Percentiles rank a stretch among this genome's conserved stretches.
These are phyloP conservation scores for Helenozyma rhizophorensis DNA, from an alignment of 805 yeast species.

Conservation along the genomic window DNA sequence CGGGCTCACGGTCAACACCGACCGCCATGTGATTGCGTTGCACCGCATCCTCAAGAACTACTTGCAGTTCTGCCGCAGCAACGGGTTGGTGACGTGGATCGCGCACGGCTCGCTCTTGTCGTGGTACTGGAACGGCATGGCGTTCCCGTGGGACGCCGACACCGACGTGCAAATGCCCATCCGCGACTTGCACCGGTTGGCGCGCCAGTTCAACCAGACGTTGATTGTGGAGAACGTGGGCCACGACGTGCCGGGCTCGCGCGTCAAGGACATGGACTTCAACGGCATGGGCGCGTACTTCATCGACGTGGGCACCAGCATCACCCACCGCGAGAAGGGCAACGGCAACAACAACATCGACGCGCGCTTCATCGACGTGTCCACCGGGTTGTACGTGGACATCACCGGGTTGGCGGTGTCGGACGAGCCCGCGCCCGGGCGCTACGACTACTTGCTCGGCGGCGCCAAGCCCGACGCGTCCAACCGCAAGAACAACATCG, in stretches of 20 bases:
- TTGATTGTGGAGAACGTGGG: conserved; percentile 17
- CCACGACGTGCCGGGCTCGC: conserved; percentile 11
- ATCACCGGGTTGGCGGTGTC: conserved; percentile 14
- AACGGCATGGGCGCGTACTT: conserved; percentile 11
- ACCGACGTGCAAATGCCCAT: conserved; percentile 24
- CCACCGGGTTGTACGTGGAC: conserved; percentile 19
- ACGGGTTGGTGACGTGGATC: conserved; percentile 21
- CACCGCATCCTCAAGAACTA: conserved; percentile 17
- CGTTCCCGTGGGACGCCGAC: conserved; percentile 24
- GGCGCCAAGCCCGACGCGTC: not conserved
- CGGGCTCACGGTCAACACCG: conserved; percentile 10
- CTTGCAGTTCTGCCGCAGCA: conserved; percentile 15
- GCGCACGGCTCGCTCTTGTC: conserved; percentile 20
- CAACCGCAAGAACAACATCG: conserved; percentile 5
- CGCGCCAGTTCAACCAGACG: conserved; percentile 18
- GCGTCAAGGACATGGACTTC: conserved; percentile 51
- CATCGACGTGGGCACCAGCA: conserved; percentile 11
- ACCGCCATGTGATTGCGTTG: conserved; percentile 12
- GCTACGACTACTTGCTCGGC: conserved; percentile 7
- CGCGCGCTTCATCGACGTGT: conserved; percentile 34
- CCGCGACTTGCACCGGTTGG: conserved; percentile 16
- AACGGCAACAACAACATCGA: conserved; percentile 27
- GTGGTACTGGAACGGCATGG: conserved; percentile 23
- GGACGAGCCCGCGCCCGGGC: conserved; percentile 6
- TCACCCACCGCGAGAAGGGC: conserved; percentile 8